Conservation (phyloP, 768 basidiomycete genomes). For the Trametes punicea region DNA sequence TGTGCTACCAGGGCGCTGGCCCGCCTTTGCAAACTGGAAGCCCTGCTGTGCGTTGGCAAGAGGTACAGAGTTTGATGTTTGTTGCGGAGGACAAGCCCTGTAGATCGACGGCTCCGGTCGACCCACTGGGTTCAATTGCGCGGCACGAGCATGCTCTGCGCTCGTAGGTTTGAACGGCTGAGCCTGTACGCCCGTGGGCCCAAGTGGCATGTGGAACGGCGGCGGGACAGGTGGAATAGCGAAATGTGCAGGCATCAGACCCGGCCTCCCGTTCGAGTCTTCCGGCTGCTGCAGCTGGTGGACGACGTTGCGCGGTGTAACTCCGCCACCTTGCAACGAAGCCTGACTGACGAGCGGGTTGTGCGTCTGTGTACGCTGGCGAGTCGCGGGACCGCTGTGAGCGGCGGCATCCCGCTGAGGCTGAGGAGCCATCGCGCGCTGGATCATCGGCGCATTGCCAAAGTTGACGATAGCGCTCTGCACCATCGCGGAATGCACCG, state of each 20-base stretch:
- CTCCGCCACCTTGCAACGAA: background rate
- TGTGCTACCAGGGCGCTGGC: background rate
- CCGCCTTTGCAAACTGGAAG: background rate
- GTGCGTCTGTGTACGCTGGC: conserved; percentile 2
- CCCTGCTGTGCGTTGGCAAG: background rate
- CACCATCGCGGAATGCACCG: background rate
- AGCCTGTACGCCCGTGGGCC: no score
- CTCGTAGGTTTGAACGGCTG: no score
- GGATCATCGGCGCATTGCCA: background rate
- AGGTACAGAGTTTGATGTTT: background rate
- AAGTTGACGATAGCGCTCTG: background rate
- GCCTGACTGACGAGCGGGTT: background rate
- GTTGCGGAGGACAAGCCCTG: background rate
- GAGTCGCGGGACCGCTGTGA: background rate
- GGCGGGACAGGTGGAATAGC: no score
- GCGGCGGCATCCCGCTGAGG: no score
- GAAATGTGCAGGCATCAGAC: no score
- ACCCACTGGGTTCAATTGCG: no score
- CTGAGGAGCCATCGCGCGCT: background rate
- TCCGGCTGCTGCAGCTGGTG: no score
- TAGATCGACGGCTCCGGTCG: no score
- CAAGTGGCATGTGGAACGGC: no score
- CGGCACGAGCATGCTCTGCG: no score
- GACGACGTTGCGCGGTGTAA: background rate
- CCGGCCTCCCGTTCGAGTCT: no score